Conservation (phyloP, 257 asterid species). For the Scutellaria baicalensis region DNA sequence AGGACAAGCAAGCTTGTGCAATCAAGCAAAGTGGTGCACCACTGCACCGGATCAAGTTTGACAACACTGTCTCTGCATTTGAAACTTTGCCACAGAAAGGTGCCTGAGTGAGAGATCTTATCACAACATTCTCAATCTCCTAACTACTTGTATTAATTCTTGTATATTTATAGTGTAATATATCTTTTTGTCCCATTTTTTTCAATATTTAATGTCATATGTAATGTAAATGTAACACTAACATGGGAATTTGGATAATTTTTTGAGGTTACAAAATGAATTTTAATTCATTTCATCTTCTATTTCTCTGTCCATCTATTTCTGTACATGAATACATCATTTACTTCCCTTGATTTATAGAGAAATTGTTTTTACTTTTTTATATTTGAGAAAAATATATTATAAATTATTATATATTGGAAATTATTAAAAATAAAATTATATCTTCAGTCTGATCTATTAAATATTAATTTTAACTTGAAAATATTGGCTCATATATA, state of each 20-base stretch:
- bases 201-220: background rate
- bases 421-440: no score
- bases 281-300: background rate
- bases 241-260: no score
- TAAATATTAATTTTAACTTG: no score
- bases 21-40: constrained; percentile 94
- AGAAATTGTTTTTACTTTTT: no score
- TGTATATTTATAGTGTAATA: background rate
- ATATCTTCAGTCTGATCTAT: no score
- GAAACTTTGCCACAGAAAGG: constrained; percentile 96
- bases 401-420: no score
- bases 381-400: no score
- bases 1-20: constrained; percentile 97
- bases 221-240: background rate
- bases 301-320: no score
- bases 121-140: background rate
- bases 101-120: constrained; percentile 25
- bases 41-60: constrained; percentile 76
- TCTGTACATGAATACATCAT: no score
- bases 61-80: constrained; percentile 90
- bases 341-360: no score
- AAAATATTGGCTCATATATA: no score
- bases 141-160: background rate
- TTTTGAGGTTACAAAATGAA: no score
- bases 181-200: background rate